phyloP scores from a whole-genome alignment of 1,139 yeast species.

The Arxiozyma bovina region DNA sequence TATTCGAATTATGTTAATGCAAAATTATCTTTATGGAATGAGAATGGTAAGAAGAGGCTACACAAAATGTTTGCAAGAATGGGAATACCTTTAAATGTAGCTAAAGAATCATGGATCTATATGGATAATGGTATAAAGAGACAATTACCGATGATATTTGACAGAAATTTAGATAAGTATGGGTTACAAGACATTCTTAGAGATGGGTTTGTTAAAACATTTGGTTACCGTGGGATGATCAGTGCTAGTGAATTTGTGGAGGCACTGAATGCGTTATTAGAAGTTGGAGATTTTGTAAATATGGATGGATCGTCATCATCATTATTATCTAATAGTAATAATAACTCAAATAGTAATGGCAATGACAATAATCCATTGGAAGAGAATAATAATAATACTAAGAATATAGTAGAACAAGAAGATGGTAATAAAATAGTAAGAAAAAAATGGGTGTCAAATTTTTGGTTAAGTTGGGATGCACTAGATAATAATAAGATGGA shows the following conservation, averaged over 20 bases:
- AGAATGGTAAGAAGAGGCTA: constrained; percentile 76
- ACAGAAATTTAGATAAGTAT: constrained; percentile 60
- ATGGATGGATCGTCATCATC: constrained; percentile 2
- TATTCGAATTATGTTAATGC: constrained; percentile 88
- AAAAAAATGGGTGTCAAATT: constrained; percentile 73
- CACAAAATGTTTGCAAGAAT: constrained; percentile 91
- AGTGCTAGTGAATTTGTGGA: constrained; percentile 94
- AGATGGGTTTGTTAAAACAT: constrained; percentile 78
- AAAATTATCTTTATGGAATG: constrained; percentile 80
- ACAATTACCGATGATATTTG: constrained; percentile 60
- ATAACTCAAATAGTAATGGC: constrained; percentile 14
- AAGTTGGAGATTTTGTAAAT: constrained; percentile 39
- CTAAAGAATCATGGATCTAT: constrained; percentile 89
- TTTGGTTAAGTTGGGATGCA: constrained; percentile 96
- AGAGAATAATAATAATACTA: constrained; percentile 21
- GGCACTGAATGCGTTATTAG: constrained; percentile 74
- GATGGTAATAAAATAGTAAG: constrained; percentile 25
- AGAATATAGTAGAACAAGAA: constrained; percentile 8
- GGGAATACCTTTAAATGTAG: constrained; percentile 86
- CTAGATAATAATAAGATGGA: constrained; percentile 50
- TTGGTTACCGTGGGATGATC: constrained; percentile 78
- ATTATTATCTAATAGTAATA: not conserved
- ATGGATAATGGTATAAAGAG: constrained; percentile 75
- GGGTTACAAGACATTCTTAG: constrained; percentile 78
- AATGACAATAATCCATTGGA: constrained; percentile 27